phyloP scores from a whole-genome alignment of 352 stramenopile genomes.

The Nothophytophthora sp. region DNA sequence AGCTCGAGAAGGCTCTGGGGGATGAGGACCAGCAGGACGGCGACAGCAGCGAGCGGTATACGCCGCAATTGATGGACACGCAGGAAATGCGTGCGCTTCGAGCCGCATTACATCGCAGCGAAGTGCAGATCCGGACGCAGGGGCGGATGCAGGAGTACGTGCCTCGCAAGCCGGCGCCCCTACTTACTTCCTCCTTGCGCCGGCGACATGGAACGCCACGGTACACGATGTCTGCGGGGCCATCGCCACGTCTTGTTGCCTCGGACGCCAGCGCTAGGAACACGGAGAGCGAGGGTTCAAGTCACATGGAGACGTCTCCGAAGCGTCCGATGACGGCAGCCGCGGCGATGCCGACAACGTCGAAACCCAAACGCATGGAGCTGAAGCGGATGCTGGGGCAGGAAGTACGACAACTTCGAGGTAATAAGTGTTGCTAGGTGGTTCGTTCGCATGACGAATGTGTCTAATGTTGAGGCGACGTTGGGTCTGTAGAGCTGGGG shows the following conservation, averaged over 20 bases:
- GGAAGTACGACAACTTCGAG: constrained; percentile 42
- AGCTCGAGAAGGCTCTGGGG: no score
- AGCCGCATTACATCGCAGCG: constrained; percentile 33
- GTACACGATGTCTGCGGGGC: constrained; percentile 12
- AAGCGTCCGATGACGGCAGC: not conserved
- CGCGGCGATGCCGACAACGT: not conserved
- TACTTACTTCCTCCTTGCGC: constrained; percentile 5
- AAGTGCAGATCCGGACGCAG: constrained; percentile 39
- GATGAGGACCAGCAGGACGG: constrained; percentile 2
- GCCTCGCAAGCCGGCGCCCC: constrained; percentile 23
- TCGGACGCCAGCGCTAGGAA: not conserved
- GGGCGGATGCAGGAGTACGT: constrained; percentile 54
- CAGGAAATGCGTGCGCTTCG: constrained; percentile 46
- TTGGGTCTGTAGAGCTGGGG: constrained; percentile 36
- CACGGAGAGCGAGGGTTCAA: not conserved
- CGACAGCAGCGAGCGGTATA: constrained; percentile 26
- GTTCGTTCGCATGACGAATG: not conserved
- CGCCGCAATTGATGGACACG: constrained; percentile 58
- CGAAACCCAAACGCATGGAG: constrained; percentile 21
- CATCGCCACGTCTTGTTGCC: constrained; percentile 2
- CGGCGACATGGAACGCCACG: constrained; percentile 18
- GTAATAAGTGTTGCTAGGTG: constrained; percentile 2
- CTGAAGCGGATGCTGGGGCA: constrained; percentile 37
- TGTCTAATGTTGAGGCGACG: not conserved
- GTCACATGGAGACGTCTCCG: not conserved